These are phyloP conservation scores for Aspergillus calidoustus DNA, from an alignment of 2,329 filamentous ascomycete species.

Conservation along the genomic window DNA sequence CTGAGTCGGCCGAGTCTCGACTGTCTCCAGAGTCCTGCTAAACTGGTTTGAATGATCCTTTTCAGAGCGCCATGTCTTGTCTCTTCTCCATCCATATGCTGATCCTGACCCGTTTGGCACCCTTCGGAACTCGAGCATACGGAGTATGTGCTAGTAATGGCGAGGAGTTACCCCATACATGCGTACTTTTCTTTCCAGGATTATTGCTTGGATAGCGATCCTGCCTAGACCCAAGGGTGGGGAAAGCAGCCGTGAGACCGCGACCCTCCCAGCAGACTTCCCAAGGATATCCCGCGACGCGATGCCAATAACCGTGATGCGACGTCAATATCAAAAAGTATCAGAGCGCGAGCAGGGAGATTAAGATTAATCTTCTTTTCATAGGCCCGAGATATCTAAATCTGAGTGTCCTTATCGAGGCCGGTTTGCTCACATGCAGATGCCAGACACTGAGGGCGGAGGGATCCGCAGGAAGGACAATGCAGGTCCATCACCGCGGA, in stretches of 20 bases:
- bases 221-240: not conserved
- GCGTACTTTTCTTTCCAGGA: not conserved
- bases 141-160: not conserved
- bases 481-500: not conserved
- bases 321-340: slow-evolving; percentile 1
- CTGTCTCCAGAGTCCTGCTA: not conserved
- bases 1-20: slow-evolving; percentile 14
- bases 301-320: not conserved
- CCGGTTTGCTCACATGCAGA: slow-evolving; percentile 12
- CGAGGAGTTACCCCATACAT: not conserved
- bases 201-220: not conserved
- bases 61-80: not conserved
- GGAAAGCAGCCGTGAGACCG: not conserved
- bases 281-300: not conserved
- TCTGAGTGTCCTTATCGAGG: not conserved
- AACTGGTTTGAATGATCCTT: not conserved
- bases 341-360: not conserved
- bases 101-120: slow-evolving; percentile 1
- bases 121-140: not conserved
- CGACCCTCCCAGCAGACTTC: not conserved
- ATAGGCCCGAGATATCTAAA: slow-evolving; percentile 1
- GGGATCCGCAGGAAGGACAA: slow-evolving; percentile 10
- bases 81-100: not conserved
- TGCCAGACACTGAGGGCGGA: slow-evolving; percentile 6
- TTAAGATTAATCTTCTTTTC: not conserved